These are phyloP conservation scores for Cicer chorassanicum DNA, from an alignment of 306 rosid species.

Conservation along the genomic window DNA sequence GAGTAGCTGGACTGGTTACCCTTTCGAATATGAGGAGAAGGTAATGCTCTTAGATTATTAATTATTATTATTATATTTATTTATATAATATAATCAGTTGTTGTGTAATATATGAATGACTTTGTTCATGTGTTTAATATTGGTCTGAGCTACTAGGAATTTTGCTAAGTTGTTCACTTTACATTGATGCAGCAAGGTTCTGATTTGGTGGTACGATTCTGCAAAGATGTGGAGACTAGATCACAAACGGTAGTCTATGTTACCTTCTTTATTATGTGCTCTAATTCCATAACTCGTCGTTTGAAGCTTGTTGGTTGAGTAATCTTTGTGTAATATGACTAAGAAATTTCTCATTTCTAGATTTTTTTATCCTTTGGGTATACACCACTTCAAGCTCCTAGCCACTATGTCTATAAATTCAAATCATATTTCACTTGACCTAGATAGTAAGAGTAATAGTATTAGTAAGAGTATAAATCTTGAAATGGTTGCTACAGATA, in stretches of 20 bases:
- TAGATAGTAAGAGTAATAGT: background rate
- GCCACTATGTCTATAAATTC: background rate
- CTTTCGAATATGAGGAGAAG: constrained; percentile 71
- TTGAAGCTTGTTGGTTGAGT: constrained; percentile 1
- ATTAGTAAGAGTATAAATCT: background rate
- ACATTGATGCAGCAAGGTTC: constrained; percentile 60
- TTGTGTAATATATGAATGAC: background rate
- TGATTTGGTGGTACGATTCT: constrained; percentile 80
- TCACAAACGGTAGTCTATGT: constrained; percentile 74
- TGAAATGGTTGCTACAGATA: background rate
- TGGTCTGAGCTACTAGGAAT: constrained; percentile 16
- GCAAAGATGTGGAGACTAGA: constrained; percentile 94
- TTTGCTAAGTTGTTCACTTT: constrained; percentile 43
- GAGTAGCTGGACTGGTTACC: constrained; percentile 81
- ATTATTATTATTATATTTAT: constrained; percentile 16
- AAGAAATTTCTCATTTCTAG: background rate
- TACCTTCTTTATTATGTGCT: constrained; percentile 39
- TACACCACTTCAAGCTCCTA: background rate
- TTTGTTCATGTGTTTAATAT: constrained; percentile 29
- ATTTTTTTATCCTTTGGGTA: background rate
- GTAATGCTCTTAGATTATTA: constrained; percentile 51
- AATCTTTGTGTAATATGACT: background rate
- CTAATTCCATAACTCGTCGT: background rate
- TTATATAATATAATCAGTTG: too few species aligned
- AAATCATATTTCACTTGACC: background rate